Evolutionary conservation across 2,329 filamentous ascomycete species (phyloP), one percentile per base, ranked within the genome.

Genomic region (Trichophaea hybrida): DNA sequence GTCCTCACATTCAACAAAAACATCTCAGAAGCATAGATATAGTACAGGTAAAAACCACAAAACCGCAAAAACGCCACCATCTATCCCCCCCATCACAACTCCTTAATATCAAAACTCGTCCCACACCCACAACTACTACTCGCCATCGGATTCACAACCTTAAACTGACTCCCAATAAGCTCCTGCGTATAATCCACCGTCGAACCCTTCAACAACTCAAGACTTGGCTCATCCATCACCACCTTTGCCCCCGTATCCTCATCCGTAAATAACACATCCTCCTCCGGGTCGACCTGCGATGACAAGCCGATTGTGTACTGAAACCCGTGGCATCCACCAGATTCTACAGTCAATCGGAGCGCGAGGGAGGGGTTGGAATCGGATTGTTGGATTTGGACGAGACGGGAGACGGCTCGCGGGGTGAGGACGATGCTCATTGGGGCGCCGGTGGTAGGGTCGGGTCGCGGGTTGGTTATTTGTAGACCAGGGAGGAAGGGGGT

Each of bases 141-240:
- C 4, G 93, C 93, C 44, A 82, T 77, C 0, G 93, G 93, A 70
- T 97, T 98, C 68, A 94, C 90, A 62, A 88, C 84, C 77, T 94
- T 95, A 73, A 98, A 98, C 74, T 97, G 90, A 69, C 84, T 88
- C 32, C 86, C 86, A 70, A 96, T 96, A 73, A 98, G 76, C 75
- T 97, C 93, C 80, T 86, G 93, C 0, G 90, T 96, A 70, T 90
- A 98, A 71, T 98, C 93, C 40, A 98, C 84, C 71, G 90, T 96
- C 74, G 90, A 96, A 7, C 91, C 93, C 70, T 88, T 90, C 60
- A 98, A 74, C 57, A 98, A 73, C 65, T 95, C 89, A 61, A 98
- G 74, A 55, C 89, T 95, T 2, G 88, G 81, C 66, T 84, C 81
- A 70, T 98, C 93, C 70, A 98, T 82, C 24, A 97, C 84, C 7